Conservation (phyloP, 805 yeast species). For the Hemisphaericaspora nanyangensis region DNA sequence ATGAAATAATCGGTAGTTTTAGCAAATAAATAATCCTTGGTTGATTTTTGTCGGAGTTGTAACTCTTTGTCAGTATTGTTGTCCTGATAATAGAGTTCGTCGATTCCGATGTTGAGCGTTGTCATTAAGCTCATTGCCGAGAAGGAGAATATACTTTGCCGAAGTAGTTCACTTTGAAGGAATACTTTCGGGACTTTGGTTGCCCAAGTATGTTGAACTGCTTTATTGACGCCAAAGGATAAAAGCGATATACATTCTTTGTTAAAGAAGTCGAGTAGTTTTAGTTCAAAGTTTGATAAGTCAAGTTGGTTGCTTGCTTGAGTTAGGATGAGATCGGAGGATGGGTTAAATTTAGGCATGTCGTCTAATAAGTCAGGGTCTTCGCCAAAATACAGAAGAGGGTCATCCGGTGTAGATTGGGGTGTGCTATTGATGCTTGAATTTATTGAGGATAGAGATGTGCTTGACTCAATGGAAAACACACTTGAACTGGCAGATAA, state of each 20-base stretch:
- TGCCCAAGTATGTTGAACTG: constrained; percentile 22
- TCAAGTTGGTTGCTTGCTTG: constrained; percentile 17
- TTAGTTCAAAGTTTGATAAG: constrained; percentile 9
- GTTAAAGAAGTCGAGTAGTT: constrained; percentile 22
- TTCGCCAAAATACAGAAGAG: too few species aligned
- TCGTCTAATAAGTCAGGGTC: too few species aligned
- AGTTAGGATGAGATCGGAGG: constrained; percentile 9
- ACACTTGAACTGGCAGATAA: too few species aligned
- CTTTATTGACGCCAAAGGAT: constrained; percentile 19
- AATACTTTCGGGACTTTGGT: constrained; percentile 23
- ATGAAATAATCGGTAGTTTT: constrained; percentile 5
- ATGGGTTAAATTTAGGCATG: too few species aligned
- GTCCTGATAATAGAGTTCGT: not conserved
- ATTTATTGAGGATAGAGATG: not conserved
- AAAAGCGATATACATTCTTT: constrained; percentile 23
- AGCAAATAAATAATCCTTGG: constrained; percentile 1
- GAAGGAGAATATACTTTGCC: constrained; percentile 20
- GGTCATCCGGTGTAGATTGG: not conserved
- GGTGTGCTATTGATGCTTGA: not conserved
- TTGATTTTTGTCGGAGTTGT: not conserved
- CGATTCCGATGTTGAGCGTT: not conserved
- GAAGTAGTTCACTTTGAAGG: constrained; percentile 20
- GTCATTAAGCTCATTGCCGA: constrained; percentile 11
- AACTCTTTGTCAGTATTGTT: not conserved
- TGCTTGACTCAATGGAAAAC: not conserved